These are phyloP conservation scores for Centrapalus pauciflorus DNA, from an alignment of 129 eudicot species.

Conservation along the genomic window DNA sequence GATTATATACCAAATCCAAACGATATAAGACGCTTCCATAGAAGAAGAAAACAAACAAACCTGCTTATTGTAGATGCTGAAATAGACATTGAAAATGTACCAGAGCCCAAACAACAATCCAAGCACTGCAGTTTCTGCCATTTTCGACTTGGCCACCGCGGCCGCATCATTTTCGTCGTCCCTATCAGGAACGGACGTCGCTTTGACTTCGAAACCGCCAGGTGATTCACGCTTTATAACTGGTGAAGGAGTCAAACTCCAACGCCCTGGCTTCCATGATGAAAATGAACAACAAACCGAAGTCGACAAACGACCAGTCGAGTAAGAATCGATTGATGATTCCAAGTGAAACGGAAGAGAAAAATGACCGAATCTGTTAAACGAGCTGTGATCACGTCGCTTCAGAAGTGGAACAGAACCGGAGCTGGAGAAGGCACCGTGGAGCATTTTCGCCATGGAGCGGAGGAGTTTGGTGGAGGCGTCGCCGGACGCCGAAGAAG, in stretches of 20 bases:
- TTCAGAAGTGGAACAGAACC: constrained; percentile 39
- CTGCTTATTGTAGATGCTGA: constrained; percentile 94
- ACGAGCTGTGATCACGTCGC: constrained; percentile 13
- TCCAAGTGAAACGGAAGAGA: constrained; percentile 11
- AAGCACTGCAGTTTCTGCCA: constrained; percentile 42
- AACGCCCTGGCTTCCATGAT: constrained; percentile 25
- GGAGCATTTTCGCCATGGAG: constrained; percentile 52
- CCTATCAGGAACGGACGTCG: constrained; percentile 41
- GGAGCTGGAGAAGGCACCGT: constrained; percentile 39
- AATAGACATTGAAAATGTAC: constrained; percentile 84
- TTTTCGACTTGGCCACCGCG: constrained; percentile 28
- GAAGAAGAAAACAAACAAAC: constrained; percentile 22
- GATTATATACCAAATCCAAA: not conserved
- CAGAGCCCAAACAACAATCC: constrained; percentile 73
- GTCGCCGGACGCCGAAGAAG: constrained; percentile 14
- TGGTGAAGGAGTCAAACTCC: constrained; percentile 35
- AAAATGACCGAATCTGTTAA: constrained; percentile 27
- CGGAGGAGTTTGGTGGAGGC: not conserved
- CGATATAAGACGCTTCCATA: not conserved
- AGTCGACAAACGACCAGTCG: constrained; percentile 17
- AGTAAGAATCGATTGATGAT: constrained; percentile 2
- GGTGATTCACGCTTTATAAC: constrained; percentile 29
- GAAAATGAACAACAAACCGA: constrained; percentile 30
- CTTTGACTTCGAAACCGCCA: constrained; percentile 38
- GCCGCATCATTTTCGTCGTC: constrained; percentile 30